Conservation (phyloP, 768 basidiomycete species). For the Gelatoporia subvermispora region DNA sequence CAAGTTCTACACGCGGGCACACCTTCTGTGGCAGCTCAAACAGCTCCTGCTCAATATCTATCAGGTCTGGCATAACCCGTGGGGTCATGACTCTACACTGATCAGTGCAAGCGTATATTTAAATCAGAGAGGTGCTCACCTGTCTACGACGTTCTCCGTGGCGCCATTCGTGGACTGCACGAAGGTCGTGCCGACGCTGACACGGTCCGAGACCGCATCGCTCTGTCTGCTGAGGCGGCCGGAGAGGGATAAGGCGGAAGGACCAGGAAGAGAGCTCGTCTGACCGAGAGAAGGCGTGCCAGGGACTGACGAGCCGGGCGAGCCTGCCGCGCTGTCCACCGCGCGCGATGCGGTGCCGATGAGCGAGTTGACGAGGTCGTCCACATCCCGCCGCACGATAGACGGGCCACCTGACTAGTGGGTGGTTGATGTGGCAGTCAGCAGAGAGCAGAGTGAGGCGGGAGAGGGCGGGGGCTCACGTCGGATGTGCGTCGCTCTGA, state of each 20-base stretch:
- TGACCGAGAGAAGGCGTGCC: constrained; percentile 56
- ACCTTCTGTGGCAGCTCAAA: constrained; percentile 90
- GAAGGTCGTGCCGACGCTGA: constrained; percentile 41
- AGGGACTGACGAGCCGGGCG: constrained; percentile 68
- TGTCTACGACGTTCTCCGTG: constrained; percentile 66
- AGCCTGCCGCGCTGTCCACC: constrained; percentile 58
- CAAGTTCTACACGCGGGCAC: neutral
- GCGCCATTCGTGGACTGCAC: constrained; percentile 42
- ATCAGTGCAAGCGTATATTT: constrained; percentile 3
- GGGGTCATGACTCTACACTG: constrained; percentile 53
- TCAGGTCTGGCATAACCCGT: constrained; percentile 67
- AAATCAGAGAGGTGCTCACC: constrained; percentile 36
- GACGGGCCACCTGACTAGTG: constrained; percentile 36
- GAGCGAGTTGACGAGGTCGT: constrained; percentile 61
- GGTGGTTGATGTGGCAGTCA: neutral
- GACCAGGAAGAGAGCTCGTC: constrained; percentile 29
- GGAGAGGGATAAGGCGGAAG: constrained; percentile 38
- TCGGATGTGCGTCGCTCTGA: constrained; percentile 29
- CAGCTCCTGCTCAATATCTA: constrained; percentile 85
- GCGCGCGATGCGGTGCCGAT: constrained; percentile 42
- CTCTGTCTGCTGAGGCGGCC: constrained; percentile 72
- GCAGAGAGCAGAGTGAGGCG: neutral
- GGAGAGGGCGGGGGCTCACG: neutral
- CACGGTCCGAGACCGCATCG: constrained; percentile 50
- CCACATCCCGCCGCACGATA: constrained; percentile 51